A percentile compares a stretch with the other conserved stretches of the same genome.
phyloP scores from a whole-genome alignment of 2,329 filamentous ascomycete species.

The Neonectria magnoliae region DNA sequence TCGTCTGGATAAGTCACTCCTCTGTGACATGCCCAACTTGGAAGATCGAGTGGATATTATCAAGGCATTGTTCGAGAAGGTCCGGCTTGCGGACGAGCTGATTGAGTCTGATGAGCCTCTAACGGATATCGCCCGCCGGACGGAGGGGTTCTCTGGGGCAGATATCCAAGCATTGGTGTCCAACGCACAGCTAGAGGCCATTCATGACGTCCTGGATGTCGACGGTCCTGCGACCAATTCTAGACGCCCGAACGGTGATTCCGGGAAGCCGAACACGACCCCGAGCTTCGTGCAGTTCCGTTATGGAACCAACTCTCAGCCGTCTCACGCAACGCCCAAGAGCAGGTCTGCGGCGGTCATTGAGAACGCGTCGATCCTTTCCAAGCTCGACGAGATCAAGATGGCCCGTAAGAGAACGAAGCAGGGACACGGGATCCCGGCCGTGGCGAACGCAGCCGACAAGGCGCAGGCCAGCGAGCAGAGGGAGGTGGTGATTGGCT shows the following conservation, averaged over 20 bases:
- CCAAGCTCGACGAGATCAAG: constrained; percentile 86
- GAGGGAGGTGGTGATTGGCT: constrained; percentile 81
- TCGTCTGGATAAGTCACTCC: constrained; percentile 88
- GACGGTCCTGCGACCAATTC: constrained; percentile 58
- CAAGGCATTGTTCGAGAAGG: constrained; percentile 81
- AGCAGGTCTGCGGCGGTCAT: constrained; percentile 68
- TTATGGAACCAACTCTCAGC: constrained; percentile 71
- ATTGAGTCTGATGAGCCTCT: constrained; percentile 65
- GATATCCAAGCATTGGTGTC: constrained; percentile 95
- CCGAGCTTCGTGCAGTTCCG: constrained; percentile 83
- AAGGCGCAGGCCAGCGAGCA: constrained; percentile 50
- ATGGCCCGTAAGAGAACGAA: constrained; percentile 66
- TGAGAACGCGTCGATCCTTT: constrained; percentile 79
- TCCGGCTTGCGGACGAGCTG: constrained; percentile 77
- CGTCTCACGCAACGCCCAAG: constrained; percentile 54
- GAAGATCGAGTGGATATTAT: constrained; percentile 92
- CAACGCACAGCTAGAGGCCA: constrained; percentile 96
- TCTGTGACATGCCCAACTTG: constrained; percentile 86
- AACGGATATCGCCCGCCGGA: constrained; percentile 78
- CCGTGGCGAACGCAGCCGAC: constrained; percentile 32
- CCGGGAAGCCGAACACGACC: constrained; percentile 42
- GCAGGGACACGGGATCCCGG: constrained; percentile 44
- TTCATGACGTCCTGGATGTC: constrained; percentile 83
- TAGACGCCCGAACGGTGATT: constrained; percentile 49
- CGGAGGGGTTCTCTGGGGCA: constrained; percentile 91